These are phyloP conservation scores for Fusarium guadeloupense DNA, from an alignment of 2,329 filamentous ascomycete genomes.

Conservation along the genomic window DNA sequence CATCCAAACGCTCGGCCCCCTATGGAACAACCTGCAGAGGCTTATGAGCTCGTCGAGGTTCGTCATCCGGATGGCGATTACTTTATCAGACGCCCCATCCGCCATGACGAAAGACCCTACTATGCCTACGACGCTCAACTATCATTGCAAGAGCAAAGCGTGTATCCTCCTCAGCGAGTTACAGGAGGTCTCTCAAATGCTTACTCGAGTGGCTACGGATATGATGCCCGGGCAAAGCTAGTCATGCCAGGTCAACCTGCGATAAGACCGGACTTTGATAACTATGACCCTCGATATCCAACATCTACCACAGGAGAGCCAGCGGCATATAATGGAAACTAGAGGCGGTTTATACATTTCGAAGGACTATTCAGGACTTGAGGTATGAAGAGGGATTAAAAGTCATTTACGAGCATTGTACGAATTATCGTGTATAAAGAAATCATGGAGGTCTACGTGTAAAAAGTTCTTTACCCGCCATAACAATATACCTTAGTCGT, in stretches of 20 bases:
- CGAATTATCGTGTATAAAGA: not conserved
- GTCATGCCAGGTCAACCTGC: not conserved
- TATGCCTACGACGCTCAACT: slow-evolving; percentile 40
- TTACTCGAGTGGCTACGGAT: not conserved
- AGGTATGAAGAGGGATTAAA: not conserved
- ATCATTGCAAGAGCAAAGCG: slow-evolving; percentile 13
- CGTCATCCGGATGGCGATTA: slow-evolving; percentile 57
- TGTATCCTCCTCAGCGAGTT: slow-evolving; percentile 14
- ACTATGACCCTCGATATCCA: slow-evolving; percentile 57
- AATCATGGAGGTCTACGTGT: not conserved
- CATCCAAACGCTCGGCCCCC: slow-evolving; percentile 2
- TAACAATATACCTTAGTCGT: not conserved
- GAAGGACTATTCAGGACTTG: not conserved
- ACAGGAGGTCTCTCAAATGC: not conserved
- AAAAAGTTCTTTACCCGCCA: not conserved
- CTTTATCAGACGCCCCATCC: slow-evolving; percentile 55
- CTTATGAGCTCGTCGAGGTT: slow-evolving; percentile 58
- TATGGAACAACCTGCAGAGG: slow-evolving; percentile 36
- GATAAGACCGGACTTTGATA: slow-evolving; percentile 44
- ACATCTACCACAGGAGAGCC: slow-evolving; percentile 29
- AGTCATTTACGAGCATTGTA: not conserved
- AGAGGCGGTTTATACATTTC: not conserved
- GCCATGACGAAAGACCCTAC: slow-evolving; percentile 40
- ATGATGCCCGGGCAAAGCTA: slow-evolving; percentile 5
- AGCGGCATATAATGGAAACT: slow-evolving; percentile 1